Base-by-base conservation (phyloP, 352 stramenopile species). In the Pythium aristosporum region DNA sequence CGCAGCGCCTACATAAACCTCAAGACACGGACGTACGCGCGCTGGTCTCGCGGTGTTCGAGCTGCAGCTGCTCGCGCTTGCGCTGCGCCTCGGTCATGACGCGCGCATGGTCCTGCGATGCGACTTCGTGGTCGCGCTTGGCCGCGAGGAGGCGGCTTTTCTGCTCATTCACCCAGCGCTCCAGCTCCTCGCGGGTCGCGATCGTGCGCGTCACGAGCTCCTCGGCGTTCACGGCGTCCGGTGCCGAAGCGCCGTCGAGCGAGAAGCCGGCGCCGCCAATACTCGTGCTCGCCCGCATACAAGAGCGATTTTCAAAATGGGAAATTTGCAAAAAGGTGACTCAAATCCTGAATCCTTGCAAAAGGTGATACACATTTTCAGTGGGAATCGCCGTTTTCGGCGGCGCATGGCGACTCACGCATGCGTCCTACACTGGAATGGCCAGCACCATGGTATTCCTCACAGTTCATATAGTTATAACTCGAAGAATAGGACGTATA, bases 101-200 rank as follows among this genome's bases (percentile, higher is more conserved):
- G 21, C 65, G 65, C 41, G 41, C 54, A 32, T 57, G 48, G 36
- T 72, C 65, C 21, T 72, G 59, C 47, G 39, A 25, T 10, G 57
- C 48, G 25, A 43, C 42, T 10, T 72, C 59, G 48, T 54, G 43
- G 30, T 72, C 65, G 54, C 65, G 53, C 65, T 72, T 72, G 25
- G 57, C 60, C 21, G n/a, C 28, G 13, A 72, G 60, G 41, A 72
- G 34, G 1, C 52, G 42, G 41, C 34, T 68, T 34, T 65, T 64
- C 55, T 72, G 59, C 41, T 68, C 60, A 36, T 68, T 68, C 25
- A 67, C 50, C 65, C 65, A 72, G 39, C 21, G 30, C 60, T 72
- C 65, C 18, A 72, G 50, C 54, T 72, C 65, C 43, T 68, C 53
- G 37, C 65, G 65, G 23, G 65, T 68, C 50, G 60, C 59, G 47